Base-by-base conservation (phyloP, 441 rosid species). In the Erodium trifolium region DNA sequence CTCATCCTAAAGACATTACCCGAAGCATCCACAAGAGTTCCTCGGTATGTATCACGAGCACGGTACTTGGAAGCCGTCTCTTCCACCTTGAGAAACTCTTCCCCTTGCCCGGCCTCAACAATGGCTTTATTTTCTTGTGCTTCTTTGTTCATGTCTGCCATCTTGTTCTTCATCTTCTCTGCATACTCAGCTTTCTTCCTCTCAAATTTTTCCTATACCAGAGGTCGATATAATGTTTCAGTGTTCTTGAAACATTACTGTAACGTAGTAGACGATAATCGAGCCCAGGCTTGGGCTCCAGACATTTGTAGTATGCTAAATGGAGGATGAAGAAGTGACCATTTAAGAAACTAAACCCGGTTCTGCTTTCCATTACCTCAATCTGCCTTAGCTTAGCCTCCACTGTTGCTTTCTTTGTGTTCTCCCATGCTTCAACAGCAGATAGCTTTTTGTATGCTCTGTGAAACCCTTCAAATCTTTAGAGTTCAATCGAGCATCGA, bases 341-440 rank as follows among this genome's bases (percentile, higher is more conserved):
- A 31, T 31, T 31, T 2, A 31, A 31, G 34, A 31, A 31, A 31
- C 34, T 31, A 31, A 31, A 31, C 34, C 3, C 34, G 3, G 34
- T 31, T 31, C 34, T 31, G 3, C 34, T 31, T 31, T 31, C 12
- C 1, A 6, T 72, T 82, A 86, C 91, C 89, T 86, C 91, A 43
- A 68, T 70, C 34, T 67, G 70, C 71, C 64, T 78, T 43, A 86
- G 75, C 35, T 73, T 65, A 18, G 76, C 77, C 72, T 88, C 89
- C 2, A 72, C 77, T 2, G 9, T 59, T 63, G 85, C 85, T 75
- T 41, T 88, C 81, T 79, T 76, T 71, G 72, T 77, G 45, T 59
- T 82, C 70, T 88, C 86, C 91, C 89, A 80, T 8, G 87, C 68
- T 64, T 68, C 86, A 64, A 85, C 71, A 0, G 78, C 70, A 27